Evolutionary conservation across 306 rosid genomes (phyloP).

Genomic region (Oxytropis ochrocephala): DNA sequence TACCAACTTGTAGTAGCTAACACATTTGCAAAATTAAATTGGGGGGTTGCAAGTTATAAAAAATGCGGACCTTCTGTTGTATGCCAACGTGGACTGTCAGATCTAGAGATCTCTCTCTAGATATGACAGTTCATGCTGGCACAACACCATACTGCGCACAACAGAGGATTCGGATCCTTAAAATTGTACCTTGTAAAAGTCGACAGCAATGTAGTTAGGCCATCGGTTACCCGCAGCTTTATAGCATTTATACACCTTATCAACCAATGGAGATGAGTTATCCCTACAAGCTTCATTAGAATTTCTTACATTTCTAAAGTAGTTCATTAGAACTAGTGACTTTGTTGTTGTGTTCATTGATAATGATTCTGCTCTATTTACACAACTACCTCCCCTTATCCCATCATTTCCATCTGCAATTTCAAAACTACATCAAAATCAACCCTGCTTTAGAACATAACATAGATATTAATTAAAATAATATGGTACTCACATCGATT

Average conservation of each 20-base stretch:
- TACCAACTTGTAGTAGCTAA: neutral
- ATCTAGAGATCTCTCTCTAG: no score
- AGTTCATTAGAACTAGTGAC: constrained; percentile 33
- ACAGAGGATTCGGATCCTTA: no score
- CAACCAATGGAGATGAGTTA: constrained; percentile 26
- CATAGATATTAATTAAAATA: neutral
- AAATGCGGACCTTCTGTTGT: no score
- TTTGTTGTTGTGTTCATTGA: constrained; percentile 45
- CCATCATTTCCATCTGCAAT: constrained; percentile 63
- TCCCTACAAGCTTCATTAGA: constrained; percentile 13
- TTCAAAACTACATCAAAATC: neutral
- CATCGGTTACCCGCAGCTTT: constrained; percentile 26
- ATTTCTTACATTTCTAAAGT: constrained; percentile 15
- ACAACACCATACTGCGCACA: no score
- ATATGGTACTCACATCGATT: constrained; percentile 38
- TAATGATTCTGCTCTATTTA: constrained; percentile 51
- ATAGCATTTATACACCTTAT: constrained; percentile 14
- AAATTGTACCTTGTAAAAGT: constrained; percentile 25
- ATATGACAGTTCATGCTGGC: no score
- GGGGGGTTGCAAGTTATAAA: no score
- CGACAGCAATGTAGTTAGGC: constrained; percentile 26
- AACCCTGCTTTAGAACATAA: neutral
- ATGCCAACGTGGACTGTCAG: no score
- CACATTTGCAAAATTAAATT: no score
- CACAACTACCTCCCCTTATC: constrained; percentile 44